Evolutionary conservation across 2,329 filamentous ascomycete species (phyloP), one percentile per base, ranked within the genome.

Genomic region (Neofusicoccum laricinum): DNA sequence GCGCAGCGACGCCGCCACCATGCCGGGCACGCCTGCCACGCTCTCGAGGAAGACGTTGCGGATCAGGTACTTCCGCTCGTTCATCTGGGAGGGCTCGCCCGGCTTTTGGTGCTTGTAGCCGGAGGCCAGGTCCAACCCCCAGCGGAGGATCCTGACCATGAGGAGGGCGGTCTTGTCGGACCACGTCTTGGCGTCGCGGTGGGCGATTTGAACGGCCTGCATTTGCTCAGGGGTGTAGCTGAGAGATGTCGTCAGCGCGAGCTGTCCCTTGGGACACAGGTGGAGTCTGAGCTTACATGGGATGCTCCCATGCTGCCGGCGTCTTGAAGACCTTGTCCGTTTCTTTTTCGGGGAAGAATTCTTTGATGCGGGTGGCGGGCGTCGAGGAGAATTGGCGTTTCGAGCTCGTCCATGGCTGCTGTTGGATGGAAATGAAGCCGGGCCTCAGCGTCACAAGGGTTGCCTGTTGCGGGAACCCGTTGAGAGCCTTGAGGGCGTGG

Each of bases 1-100:
- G 38, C 95, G 85, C 15, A 98, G 82, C 91, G 97, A 97, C 21
- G 93, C 95, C 0, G 90, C 95, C 0, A 98, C 94, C 92, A 98
- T 98, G 7, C 95, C 95, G 0, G 95, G 95, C 0, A 98, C 95
- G 38, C 93, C 95, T 12, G 95, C 95, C 43, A 99, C 92, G 55
- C 90, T 93, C 77, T 99, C 95, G 38, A 99, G 85, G 77, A 99
- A 99, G 69, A 99, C 86, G 73, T 97, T 94, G 6, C 94, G 86
- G 55, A 91, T 86, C 70, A 97, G 83, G 89, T 95, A 99, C 79
- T 98, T 95, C 4, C 88, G 82, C 75, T 96, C 93, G 0, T 87
- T 95, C 82, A 91, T 91, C 38, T 76, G 75, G 71, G 86, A 96
- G 71, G 75, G 88, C 79, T 82, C 85, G 72, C 64, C 85, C 2